Percentiles rank a stretch among this genome's conserved stretches.
Conservation (phyloP, 768 basidiomycete species). For the Leccinum olivaceopallidum region DNA sequence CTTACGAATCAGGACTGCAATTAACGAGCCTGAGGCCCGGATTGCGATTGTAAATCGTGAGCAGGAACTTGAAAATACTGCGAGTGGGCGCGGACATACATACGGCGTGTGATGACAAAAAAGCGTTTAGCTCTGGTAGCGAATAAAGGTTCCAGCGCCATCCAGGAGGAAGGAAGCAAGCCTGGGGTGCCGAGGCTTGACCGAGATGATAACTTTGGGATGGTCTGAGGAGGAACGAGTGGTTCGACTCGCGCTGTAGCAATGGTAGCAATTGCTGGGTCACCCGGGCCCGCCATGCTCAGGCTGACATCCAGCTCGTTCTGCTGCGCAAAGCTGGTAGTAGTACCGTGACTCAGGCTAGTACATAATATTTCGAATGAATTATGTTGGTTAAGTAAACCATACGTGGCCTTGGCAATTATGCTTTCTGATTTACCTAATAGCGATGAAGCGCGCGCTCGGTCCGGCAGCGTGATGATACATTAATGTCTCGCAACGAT, state of each 20-base stretch:
- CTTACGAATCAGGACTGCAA: conserved; percentile 60
- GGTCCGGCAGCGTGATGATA: too few relatives aligned
- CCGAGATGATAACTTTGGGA: conserved; percentile 6
- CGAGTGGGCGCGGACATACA: conserved; percentile 42
- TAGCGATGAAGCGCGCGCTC: too few relatives aligned
- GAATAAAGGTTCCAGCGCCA: conserved; percentile 73
- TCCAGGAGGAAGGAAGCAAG: conserved; percentile 32
- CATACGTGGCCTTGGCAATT: not conserved
- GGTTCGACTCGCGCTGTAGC: not conserved
- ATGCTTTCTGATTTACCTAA: not conserved
- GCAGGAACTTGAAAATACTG: not conserved
- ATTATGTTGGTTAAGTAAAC: not conserved
- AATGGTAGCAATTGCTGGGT: not conserved
- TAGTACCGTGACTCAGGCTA: too few relatives aligned
- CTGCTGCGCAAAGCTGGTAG: not conserved
- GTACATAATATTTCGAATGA: not conserved
- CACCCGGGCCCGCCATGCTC: not conserved
- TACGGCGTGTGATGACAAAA: conserved; percentile 67
- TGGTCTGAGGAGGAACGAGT: not conserved
- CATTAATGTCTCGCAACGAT: not conserved
- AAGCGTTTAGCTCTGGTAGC: conserved; percentile 70
- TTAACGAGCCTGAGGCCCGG: not conserved
- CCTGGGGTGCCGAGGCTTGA: conserved; percentile 15
- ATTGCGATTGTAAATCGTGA: conserved; percentile 11
- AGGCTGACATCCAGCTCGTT: not conserved